Base-by-base conservation (phyloP, 2,329 filamentous ascomycete genomes). In the Thyridium curvatum region DNA sequence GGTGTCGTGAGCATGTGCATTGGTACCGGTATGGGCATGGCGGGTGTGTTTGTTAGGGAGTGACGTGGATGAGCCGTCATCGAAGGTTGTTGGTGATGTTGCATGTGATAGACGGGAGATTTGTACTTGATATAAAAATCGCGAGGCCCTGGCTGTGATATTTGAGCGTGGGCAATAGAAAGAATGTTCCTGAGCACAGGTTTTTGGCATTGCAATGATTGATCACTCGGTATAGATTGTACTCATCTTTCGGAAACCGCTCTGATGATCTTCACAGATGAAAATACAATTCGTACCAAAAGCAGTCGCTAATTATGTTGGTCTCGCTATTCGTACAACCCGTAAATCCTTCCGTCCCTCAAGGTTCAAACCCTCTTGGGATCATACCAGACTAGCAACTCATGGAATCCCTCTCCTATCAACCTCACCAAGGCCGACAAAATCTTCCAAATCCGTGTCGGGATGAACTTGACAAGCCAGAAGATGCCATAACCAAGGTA, bases 1-100 rank as follows among this genome's bases (percentile, higher is more conserved):
- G 89, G 90, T 49, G 86, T 95, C 33, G 77, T 94, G 40, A 93
- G 84, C 54, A 94, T 96, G 86, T 96, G 90, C 60, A 78, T 89
- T 42, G 84, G 84, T 13, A 88, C 84, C 0, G 83, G 83, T n/a
- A 86, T 86, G 81, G 82, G 82, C 13, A 84, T 86, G 56, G 52
- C 51, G 8, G 56, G 55, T 8, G 34, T 60, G 34, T 58, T 60
- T 45, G 56, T 60, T 4, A 42, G 55, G 35, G 56, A 60, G 47
- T 26, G 21, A 26, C 21, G 21, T 6, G 21, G 21, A 14, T 49
- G n/a, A n/a, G n/a, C n/a, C 21, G 21, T 26, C 6, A 6, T 6
- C 6, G 21, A 6, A 10, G 21, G 21, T 26, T 26, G 21, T 6
- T 6, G 21, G 6, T 6, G 21, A 26, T 26, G 21, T n/a, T 32